Base-by-base conservation (phyloP, 176 grass and related monocot species). In the Avena insularis region DNA sequence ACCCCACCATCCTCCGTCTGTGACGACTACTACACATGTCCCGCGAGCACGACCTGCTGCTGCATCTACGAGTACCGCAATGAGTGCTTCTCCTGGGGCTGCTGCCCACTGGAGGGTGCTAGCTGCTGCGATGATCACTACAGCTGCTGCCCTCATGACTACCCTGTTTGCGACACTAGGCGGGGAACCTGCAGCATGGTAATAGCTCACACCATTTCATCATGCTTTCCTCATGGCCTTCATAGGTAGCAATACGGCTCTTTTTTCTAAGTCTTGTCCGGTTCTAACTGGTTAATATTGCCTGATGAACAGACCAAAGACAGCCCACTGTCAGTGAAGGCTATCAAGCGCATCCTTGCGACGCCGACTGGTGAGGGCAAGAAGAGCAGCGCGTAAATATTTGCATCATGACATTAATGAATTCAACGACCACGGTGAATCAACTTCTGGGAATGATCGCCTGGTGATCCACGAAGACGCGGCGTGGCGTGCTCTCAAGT, bases 141-240 rank as follows among this genome's bases (percentile, higher is more conserved):
- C 89, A 94, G 92, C 78, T 98, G 97, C 90, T 98, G 97, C 94
- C 97, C 97, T 9, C 90, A 94, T 45, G 90, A 98, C 13, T 96
- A 94, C 73, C 97, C 97, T 14, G 4, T 98, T 75, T 98, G 97
- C 87, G 84, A 98, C 51, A 43, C 89, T 0, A 13, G 33, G 46
- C 71, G 92, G 13, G 94, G 97, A 54, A 85, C 91, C 40, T 99
- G 97, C 80, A 89, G 91, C 64, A 56, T 51, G 97, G 97, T 99
- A 91, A 93, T 38, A 53, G 25, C 40, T 46, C 17, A 7, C 10
- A 60, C 5, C 47, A 73, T 65, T 38, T 65, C 4, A 12, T 12
- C 36, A 4, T 76, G 8, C 14, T 66, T 19, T 74, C 68, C 60
- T 53, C 16, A 57, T 7, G 16, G 54, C 54, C 46, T 48, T 9